Conservation (phyloP, 441 rosid genomes). For the Populus tomentosa region DNA sequence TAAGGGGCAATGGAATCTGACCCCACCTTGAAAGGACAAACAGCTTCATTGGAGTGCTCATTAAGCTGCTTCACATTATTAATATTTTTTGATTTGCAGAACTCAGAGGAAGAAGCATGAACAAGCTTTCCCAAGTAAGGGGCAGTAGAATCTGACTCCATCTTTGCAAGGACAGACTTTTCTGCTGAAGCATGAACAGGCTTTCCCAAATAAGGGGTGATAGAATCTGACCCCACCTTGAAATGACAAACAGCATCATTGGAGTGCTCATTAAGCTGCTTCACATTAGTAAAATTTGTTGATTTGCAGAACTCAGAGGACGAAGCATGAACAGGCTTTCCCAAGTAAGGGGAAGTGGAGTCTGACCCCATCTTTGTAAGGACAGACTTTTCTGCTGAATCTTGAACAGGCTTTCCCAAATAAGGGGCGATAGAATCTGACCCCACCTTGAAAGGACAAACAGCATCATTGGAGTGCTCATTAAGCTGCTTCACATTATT, state of each 20-base stretch:
- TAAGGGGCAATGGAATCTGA: slow-evolving; percentile 31
- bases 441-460: slow-evolving; percentile 34
- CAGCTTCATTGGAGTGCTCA: slow-evolving; percentile 28
- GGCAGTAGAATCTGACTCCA: slow-evolving; percentile 36
- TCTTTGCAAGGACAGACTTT: slow-evolving; percentile 27
- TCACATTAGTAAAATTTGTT: slow-evolving; percentile 30
- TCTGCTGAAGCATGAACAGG: slow-evolving; percentile 26
- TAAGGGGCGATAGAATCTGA: slow-evolving; percentile 32
- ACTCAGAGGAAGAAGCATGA: slow-evolving; percentile 28
- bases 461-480: slow-evolving; percentile 30
- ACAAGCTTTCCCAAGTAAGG: slow-evolving; percentile 78
- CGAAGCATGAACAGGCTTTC: slow-evolving; percentile 48
- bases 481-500: slow-evolving; percentile 36
- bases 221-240: slow-evolving; percentile 36
- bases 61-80: slow-evolving; percentile 35
- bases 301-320: slow-evolving; percentile 35
- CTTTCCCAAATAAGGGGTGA: slow-evolving; percentile 32
- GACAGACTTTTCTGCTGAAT: slow-evolving; percentile 28
- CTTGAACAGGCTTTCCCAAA: slow-evolving; percentile 26
- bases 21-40: slow-evolving; percentile 28
- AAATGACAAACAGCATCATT: slow-evolving; percentile 31
- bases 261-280: slow-evolving; percentile 32
- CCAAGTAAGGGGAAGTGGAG: slow-evolving; percentile 65
- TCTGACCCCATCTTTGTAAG: slow-evolving; percentile 32
- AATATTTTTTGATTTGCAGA: slow-evolving; percentile 29